Base-by-base conservation (phyloP, 805 yeast genomes). In the Lachancea lanzarotensis region DNA sequence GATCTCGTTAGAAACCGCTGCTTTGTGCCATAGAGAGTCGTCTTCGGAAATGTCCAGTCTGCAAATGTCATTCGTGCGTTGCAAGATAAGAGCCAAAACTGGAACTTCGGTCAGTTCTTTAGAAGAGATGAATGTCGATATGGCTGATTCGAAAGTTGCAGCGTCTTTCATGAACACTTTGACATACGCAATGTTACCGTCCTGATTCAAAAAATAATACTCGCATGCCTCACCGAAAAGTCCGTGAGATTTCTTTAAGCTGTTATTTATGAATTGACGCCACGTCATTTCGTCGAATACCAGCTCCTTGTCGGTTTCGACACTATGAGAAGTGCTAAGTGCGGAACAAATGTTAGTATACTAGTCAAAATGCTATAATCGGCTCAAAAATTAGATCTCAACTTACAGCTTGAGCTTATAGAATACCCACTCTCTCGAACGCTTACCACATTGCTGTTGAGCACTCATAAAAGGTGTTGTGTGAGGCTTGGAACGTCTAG, bases 201-300 rank as follows among this genome's bases (percentile, higher is more conserved):
- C 52, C 3, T 45, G 52, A 18, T 57, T 45, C 12, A 69, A 26
- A n/a, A 70, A 45, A 2, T 59, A 58, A 10, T 60, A 55, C 18
- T 67, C 71, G 1, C 68, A 58, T 1, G 70, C 65, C 35, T 62
- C 63, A 0, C 76, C 75, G 50, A 70, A 66, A 3, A 68, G 34
- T 1, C 76, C 76, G 50, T 69, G 71, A 5, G 66, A 59, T 17
- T 62, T 57, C 25, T 51, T 58, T 19, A 71, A 46, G 0, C 74
- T 68, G 32, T 52, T 56, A 19, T 55, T 54, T 4, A 70, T 48
- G 57, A 65, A 60, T 22, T 66, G 64, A 20, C 56, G 64, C 76
- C 75, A 71, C 2, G 73, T 63, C 36, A 67, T 60, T 10, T 54
- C 48, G 45, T 70, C 72, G 2, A 68, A 38, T 16, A 29, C 45